Evolutionary conservation across 2,329 filamentous ascomycete species (phyloP).

Genomic region (Fusarium dimerum): DNA sequence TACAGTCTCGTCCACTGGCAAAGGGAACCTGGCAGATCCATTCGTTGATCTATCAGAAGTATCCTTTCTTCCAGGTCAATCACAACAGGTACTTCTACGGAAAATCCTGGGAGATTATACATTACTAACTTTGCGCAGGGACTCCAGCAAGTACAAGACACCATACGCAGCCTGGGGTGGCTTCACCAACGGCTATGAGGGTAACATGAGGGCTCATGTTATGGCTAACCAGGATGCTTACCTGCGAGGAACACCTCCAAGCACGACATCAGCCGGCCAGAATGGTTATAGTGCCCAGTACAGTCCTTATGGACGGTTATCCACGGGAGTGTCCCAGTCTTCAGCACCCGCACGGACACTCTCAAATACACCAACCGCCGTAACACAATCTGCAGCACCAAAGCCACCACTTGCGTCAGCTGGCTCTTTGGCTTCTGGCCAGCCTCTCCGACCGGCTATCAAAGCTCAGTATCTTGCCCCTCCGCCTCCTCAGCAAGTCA

Average conservation of each 20-base stretch:
- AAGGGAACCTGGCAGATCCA: constrained; percentile 38
- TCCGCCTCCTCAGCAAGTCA: constrained; percentile 5
- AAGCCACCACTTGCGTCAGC: constrained; percentile 1
- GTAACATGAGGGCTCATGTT: constrained; percentile 48
- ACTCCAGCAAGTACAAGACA: constrained; percentile 57
- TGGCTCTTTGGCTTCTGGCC: not conserved
- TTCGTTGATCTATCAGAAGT: constrained; percentile 51
- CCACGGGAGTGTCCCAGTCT: not conserved
- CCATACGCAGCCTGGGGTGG: constrained; percentile 59
- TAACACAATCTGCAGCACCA: constrained; percentile 8
- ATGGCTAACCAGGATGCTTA: constrained; percentile 35
- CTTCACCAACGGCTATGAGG: constrained; percentile 63
- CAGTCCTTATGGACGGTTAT: constrained; percentile 2
- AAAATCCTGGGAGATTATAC: not conserved
- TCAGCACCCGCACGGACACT: constrained; percentile 1
- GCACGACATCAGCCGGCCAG: not conserved
- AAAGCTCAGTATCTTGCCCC: constrained; percentile 20
- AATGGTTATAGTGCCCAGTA: not conserved
- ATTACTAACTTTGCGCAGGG: constrained; percentile 39
- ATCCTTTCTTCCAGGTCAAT: constrained; percentile 60
- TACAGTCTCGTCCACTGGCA: constrained; percentile 21
- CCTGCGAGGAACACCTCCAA: constrained; percentile 28
- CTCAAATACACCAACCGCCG: constrained; percentile 4
- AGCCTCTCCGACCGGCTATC: constrained; percentile 17
- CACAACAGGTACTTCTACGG: constrained; percentile 52